Evolutionary conservation across 768 basidiomycete species (phyloP).

Genomic region (Panaeolus papilionaceus): DNA sequence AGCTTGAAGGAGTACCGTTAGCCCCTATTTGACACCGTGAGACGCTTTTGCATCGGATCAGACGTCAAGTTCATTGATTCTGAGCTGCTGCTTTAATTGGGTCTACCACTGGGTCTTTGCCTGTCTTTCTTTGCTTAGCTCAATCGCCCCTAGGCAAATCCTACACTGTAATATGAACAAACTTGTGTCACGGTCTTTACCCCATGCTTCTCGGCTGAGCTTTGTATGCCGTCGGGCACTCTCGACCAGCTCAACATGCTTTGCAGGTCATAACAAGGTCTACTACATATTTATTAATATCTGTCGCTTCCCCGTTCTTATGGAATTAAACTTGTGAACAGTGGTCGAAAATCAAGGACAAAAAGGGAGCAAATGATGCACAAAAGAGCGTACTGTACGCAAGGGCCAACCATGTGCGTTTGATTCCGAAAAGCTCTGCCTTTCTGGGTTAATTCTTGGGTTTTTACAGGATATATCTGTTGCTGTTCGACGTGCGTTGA

Average conservation of each 20-base stretch:
- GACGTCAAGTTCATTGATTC: background rate
- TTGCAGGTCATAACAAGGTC: conserved; percentile 52
- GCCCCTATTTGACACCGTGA: background rate
- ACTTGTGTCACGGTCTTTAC: background rate
- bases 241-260: conserved; percentile 23
- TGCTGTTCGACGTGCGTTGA: conserved; percentile 61
- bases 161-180: background rate
- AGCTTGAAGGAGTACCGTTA: background rate
- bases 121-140: background rate
- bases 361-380: conserved; percentile 68
- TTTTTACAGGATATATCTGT: conserved; percentile 60
- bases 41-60: background rate
- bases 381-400: conserved; percentile 65
- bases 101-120: background rate
- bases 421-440: background rate
- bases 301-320: background rate
- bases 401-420: conserved; percentile 60
- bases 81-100: conserved; percentile 2
- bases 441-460: background rate
- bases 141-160: background rate
- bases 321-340: conserved; percentile 30
- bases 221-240: conserved; percentile 16
- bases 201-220: background rate
- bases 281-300: no score
- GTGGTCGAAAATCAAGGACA: conserved; percentile 83